These are phyloP conservation scores for Colletotrichum euphorbiae DNA, from an alignment of 2,329 filamentous ascomycete species.

Conservation along the genomic window DNA sequence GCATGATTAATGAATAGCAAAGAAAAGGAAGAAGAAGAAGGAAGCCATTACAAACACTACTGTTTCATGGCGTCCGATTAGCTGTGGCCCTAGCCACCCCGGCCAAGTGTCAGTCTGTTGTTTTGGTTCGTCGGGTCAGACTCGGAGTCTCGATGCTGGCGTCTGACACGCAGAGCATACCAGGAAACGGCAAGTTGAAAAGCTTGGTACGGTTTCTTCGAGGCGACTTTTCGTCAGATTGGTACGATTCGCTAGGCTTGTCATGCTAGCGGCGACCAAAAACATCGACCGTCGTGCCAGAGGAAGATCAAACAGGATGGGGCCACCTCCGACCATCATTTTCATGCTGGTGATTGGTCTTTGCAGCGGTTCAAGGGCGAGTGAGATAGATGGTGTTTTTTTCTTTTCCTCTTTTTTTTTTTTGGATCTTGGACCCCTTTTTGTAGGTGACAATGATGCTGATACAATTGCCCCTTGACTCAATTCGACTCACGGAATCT, in stretches of 20 bases:
- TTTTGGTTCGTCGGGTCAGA: neutral
- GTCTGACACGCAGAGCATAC: constrained; percentile 5
- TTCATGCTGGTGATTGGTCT: constrained; percentile 14
- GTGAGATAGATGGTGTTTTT: no score
- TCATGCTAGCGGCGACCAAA: constrained; percentile 27
- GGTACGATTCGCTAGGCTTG: constrained; percentile 9
- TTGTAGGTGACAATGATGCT: neutral
- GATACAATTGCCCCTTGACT: no score
- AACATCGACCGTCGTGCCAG: constrained; percentile 28
- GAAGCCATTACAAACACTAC: neutral
- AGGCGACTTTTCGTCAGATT: neutral
- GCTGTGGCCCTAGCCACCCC: constrained; percentile 34
- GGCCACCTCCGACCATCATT: constrained; percentile 33
- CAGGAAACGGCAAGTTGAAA: neutral
- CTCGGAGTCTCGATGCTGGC: neutral
- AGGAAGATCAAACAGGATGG: constrained; percentile 39
- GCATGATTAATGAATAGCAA: constrained; percentile 7
- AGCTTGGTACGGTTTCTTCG: neutral
- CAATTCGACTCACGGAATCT: no score
- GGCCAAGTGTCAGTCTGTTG: neutral
- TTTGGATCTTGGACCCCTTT: neutral
- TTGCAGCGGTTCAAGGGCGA: constrained; percentile 14
- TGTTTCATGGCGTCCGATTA: constrained; percentile 19
- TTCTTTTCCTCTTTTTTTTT: no score
- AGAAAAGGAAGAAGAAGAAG: neutral